Base-by-base conservation (phyloP, 225 moss, liverwort and hornwort species). In the Thuidium tamariscinum region DNA sequence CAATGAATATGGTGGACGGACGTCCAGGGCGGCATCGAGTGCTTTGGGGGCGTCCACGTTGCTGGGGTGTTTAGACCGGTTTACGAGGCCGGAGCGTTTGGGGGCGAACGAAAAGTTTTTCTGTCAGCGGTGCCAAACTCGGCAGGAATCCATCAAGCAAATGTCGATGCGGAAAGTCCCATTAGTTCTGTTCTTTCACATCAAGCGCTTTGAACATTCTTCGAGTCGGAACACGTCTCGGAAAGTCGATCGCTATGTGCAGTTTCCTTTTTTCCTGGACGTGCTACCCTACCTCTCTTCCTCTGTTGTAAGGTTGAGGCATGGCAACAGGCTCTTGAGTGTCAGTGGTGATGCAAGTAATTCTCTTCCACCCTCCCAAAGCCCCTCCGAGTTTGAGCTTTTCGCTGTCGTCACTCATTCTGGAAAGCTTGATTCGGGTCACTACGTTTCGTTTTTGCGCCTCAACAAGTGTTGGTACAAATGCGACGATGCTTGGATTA, bases 401-500 rank as follows among this genome's bases (percentile, higher is more conserved):
- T 95, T 97, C 90, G 97, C 97, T 55, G 97, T 97, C 10, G 97
- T 97, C 62, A 97, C 97, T 39, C 95, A 97, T 88, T 97, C 97
- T 44, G 97, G 97, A 57, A 97, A 97, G 88, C 88, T 97, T 46
- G 97, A 97, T 74, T 97, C 97, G 71, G 97, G 97, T 44, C 97
- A 97, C 87, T 97, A 97, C 85, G 95, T 97, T 21, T 94, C 94
- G 76, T 97, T 95, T 91, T 89, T 97, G 84, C 94, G 97, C 52
- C 80, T 97, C n/a, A 89, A 94, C 54, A 92, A 93, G 81, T 91
- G 90, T 81, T 97, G 97, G 97, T 97, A 97, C 93, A 97, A 97
- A 73, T 97, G 97, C 77, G 97, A 97, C 70, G 97, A 97, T 87
- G 97, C 97, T 63, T 97, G 97, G 97, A 95, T 97, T 55, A 97